phyloP scores from a whole-genome alignment of 2,329 filamentous ascomycete genomes.

The Paecilomyces fulvus region DNA sequence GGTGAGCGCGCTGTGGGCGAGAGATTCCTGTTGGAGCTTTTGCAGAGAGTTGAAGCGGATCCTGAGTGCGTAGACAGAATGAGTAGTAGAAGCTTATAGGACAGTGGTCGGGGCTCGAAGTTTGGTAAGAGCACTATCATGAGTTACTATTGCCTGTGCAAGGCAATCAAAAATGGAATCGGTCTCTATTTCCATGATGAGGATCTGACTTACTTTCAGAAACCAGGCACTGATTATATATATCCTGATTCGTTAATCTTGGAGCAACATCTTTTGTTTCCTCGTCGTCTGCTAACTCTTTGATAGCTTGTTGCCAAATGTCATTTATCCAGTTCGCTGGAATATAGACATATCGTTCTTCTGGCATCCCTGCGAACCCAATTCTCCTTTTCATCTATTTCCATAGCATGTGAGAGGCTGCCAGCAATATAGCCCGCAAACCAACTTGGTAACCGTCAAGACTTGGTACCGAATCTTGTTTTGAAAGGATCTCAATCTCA shows the following conservation, averaged over 20 bases:
- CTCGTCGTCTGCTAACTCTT: background rate
- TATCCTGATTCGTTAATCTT: background rate
- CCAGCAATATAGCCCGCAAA: background rate
- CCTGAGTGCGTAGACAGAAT: background rate
- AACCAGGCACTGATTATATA: background rate
- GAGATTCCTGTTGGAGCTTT: background rate
- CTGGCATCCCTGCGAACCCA: background rate
- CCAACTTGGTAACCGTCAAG: background rate
- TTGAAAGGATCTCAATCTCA: background rate
- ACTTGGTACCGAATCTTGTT: background rate
- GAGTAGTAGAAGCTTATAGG: background rate
- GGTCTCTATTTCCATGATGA: background rate
- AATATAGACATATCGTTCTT: background rate
- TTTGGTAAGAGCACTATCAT: background rate
- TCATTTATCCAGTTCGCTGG: background rate
- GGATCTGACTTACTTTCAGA: background rate
- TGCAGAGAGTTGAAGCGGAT: background rate
- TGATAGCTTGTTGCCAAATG: background rate
- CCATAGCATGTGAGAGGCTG: background rate
- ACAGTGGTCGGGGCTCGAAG: background rate
- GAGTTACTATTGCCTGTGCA: background rate
- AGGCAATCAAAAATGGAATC: background rate
- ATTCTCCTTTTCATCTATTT: background rate
- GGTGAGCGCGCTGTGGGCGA: background rate
- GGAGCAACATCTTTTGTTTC: background rate